Evolutionary conservation across 352 stramenopile species (phyloP), one percentile per base, ranked within the genome.

Genomic region (Phytophthora uliginosa): DNA sequence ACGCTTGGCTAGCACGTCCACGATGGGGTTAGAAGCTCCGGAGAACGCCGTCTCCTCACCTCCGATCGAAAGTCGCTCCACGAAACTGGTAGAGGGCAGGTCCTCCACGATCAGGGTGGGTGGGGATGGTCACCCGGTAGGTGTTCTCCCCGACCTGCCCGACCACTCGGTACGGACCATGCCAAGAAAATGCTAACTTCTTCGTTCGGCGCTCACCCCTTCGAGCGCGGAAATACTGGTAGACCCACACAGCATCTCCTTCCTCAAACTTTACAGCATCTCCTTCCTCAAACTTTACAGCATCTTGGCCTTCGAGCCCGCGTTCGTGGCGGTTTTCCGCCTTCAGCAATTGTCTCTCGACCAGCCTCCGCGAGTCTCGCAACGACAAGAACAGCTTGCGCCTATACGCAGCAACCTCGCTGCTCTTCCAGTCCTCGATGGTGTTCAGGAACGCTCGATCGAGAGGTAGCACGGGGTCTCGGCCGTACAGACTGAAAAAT

Each of bases 171-270:
- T n/a, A n/a, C 7, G 55, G 55, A 52, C 64, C 64, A 34, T 71
- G 56, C 55, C 64, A 71, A 10, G 56, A 34, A 34, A 61, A 71
- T n/a, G 0, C 47, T 5, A 65, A n/a, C 36, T 71, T 61, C 34
- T 71, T 65, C 15, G 56, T 61, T 0, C 56, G 17, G 3, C 3
- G 31, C 12, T 63, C 34, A 1, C 48, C 64, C 15, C 64, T 17
- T 3, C 20, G n/a, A 2, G 17, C 26, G 3, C 47, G 20, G 18
- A 65, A 65, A 65, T 34, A 34, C 56, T 65, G 56, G 31, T 34
- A 71, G 4, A 61, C 55, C 48, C 55, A 71, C 1, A 65, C 64
- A 7, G 24, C 50, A 10, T 58, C 36, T 4, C 55, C 56, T 3
- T 53, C 18, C 9, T 59, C 55, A 17, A 40, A 71, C 0, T 22